A percentile compares a stretch with the other conserved stretches of the same genome.
These are phyloP conservation scores for Euphorbia tirucalli DNA, from an alignment of 345 rosid species.

Conservation along the genomic window DNA sequence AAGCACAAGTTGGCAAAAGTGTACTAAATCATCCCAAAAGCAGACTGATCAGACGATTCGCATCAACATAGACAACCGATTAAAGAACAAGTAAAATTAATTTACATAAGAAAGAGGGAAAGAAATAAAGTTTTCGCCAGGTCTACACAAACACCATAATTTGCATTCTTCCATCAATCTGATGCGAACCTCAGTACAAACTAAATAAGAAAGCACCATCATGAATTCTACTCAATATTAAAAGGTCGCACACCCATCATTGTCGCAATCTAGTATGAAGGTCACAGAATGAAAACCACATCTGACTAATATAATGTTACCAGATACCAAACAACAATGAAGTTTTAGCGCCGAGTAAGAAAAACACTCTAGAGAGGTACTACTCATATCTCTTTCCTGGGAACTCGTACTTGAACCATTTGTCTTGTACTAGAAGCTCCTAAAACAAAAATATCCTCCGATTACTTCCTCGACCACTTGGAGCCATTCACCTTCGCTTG, in stretches of 20 bases:
- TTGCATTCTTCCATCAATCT: background rate
- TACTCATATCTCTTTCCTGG: background rate
- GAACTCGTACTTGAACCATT: background rate
- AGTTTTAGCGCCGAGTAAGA: background rate
- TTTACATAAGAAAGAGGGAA: too few species aligned
- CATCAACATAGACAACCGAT: too few species aligned
- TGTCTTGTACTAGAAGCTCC: background rate
- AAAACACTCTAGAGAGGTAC: background rate
- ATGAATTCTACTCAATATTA: background rate
- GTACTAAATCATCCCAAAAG: too few species aligned
- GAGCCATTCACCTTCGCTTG: background rate
- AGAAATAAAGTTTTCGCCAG: too few species aligned
- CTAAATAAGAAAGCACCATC: too few species aligned
- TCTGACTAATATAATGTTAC: too few species aligned
- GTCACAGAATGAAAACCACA: too few species aligned
- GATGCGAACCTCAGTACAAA: background rate
- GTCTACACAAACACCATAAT: background rate
- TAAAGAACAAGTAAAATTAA: background rate
- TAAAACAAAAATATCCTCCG: constrained; percentile 1
- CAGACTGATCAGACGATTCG: too few species aligned
- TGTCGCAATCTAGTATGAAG: too few species aligned
- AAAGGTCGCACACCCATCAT: background rate
- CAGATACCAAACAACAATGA: background rate
- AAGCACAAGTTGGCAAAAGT: too few species aligned
- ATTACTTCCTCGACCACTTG: background rate